phyloP scores from a whole-genome alignment of 805 yeast species.

The Candida glaebosa region DNA sequence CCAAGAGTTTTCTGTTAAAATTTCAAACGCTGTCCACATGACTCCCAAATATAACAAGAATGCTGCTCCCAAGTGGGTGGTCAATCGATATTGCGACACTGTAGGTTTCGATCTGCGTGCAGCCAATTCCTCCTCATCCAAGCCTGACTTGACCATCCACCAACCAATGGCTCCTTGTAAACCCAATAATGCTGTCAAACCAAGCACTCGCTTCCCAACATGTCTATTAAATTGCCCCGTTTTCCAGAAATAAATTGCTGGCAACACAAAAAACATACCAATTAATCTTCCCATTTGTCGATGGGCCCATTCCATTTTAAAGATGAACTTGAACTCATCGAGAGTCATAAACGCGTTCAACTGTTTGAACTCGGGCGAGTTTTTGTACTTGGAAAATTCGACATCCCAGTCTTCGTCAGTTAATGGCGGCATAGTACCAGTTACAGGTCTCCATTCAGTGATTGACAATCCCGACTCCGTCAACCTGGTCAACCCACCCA shows the following conservation, averaged over 20 bases:
- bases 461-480: constrained; percentile 95
- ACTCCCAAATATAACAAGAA: constrained; percentile 83
- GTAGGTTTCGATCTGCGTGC: constrained; percentile 93
- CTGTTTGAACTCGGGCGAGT: constrained; percentile 87
- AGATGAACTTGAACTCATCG: constrained; percentile 93
- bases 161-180: constrained; percentile 96
- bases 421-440: constrained; percentile 91
- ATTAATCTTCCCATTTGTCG: constrained; percentile 88
- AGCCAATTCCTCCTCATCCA: constrained; percentile 72
- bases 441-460: constrained; percentile 98
- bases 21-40: constrained; percentile 85
- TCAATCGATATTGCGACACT: constrained; percentile 90
- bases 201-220: constrained; percentile 64
- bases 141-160: constrained; percentile 99
- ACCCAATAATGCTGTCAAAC: constrained; percentile 75
- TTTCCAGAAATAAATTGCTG: constrained; percentile 78
- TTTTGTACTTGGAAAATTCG: constrained; percentile 77
- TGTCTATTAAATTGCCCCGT: constrained; percentile 62
- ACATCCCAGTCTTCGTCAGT: constrained; percentile 77
- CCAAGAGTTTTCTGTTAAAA: constrained; percentile 70
- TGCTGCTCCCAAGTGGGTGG: constrained; percentile 93
- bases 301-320: constrained; percentile 97
- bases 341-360: constrained; percentile 84
- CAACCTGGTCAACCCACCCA: constrained; percentile 92
- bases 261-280: constrained; percentile 77